Evolutionary conservation across 306 rosid genomes (phyloP).

Genomic region (Quercus suber): DNA sequence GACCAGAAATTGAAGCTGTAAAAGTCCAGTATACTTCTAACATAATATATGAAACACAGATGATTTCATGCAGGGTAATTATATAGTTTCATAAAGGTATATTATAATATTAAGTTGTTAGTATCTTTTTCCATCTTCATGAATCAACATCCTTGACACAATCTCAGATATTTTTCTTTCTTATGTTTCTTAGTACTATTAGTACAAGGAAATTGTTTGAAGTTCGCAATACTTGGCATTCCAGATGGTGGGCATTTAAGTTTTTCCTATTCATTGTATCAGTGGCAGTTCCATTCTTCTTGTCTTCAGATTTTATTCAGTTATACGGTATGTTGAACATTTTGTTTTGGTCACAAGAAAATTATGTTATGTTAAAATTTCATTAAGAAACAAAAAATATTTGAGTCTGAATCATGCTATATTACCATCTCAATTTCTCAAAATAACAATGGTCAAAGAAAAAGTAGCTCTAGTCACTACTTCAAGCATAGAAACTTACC

Average conservation of each 20-base stretch:
- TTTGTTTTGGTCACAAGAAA: neutral
- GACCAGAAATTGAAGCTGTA: neutral
- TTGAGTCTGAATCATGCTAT: neutral
- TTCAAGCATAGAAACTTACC: neutral
- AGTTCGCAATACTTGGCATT: slow-evolving; percentile 70
- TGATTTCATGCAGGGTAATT: neutral
- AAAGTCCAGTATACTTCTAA: neutral
- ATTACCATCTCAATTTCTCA: neutral
- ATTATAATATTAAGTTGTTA: neutral
- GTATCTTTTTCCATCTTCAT: neutral
- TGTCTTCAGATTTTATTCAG: slow-evolving; percentile 52
- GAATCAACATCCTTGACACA: slow-evolving; percentile 45
- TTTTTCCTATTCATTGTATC: slow-evolving; percentile 48
- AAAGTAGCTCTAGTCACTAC: neutral
- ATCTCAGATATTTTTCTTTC: slow-evolving; percentile 69
- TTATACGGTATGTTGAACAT: slow-evolving; percentile 54
- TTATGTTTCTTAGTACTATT: slow-evolving; percentile 69
- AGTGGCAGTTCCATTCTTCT: slow-evolving; percentile 51
- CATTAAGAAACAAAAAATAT: neutral
- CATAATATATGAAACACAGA: neutral
- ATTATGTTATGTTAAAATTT: neutral
- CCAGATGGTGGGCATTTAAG: slow-evolving; percentile 76
- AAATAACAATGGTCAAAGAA: neutral
- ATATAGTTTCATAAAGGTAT: neutral
- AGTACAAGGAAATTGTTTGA: slow-evolving; percentile 60